phyloP scores from a whole-genome alignment of 805 yeast species.

The Candida michaelii region DNA sequence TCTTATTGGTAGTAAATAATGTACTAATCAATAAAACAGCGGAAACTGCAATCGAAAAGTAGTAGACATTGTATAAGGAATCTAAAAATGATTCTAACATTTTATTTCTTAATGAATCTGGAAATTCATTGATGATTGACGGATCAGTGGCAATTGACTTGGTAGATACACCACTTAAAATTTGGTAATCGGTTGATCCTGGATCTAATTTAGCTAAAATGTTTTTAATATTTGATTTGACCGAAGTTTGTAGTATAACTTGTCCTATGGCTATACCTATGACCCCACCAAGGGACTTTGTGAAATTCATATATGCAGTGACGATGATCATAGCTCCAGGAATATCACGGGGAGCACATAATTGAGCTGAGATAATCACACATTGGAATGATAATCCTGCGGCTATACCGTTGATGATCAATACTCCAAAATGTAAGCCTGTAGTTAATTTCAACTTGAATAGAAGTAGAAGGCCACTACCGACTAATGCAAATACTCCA shows the following conservation, averaged over 20 bases:
- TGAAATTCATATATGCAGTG: slow-evolving; percentile 34
- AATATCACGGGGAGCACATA: slow-evolving; percentile 34
- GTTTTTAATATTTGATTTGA: slow-evolving; percentile 17
- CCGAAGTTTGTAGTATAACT: slow-evolving; percentile 26
- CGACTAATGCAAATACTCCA: slow-evolving; percentile 31
- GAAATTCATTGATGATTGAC: slow-evolving; percentile 23
- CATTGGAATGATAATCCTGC: slow-evolving; percentile 39
- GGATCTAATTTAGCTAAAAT: slow-evolving; percentile 9
- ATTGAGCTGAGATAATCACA: slow-evolving; percentile 34
- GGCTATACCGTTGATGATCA: slow-evolving; percentile 34
- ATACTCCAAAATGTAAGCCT: slow-evolving; percentile 29
- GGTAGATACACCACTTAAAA: slow-evolving; percentile 16
- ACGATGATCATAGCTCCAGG: slow-evolving; percentile 37
- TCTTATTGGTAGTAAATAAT: slow-evolving; percentile 40
- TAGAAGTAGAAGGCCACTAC: slow-evolving; percentile 33
- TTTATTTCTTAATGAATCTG: slow-evolving; percentile 20
- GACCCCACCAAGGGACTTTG: slow-evolving; percentile 33
- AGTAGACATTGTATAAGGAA: slow-evolving; percentile 41
- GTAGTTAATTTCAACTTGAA: slow-evolving; percentile 23
- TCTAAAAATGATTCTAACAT: slow-evolving; percentile 35
- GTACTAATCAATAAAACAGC: slow-evolving; percentile 29
- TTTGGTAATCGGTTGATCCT: slow-evolving; percentile 16
- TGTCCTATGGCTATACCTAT: slow-evolving; percentile 33
- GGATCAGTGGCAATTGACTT: slow-evolving; percentile 27
- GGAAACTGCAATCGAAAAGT: slow-evolving; percentile 38